Base-by-base conservation (phyloP, 2,329 filamentous ascomycete species). In the Cadophora luteo-olivacea region DNA sequence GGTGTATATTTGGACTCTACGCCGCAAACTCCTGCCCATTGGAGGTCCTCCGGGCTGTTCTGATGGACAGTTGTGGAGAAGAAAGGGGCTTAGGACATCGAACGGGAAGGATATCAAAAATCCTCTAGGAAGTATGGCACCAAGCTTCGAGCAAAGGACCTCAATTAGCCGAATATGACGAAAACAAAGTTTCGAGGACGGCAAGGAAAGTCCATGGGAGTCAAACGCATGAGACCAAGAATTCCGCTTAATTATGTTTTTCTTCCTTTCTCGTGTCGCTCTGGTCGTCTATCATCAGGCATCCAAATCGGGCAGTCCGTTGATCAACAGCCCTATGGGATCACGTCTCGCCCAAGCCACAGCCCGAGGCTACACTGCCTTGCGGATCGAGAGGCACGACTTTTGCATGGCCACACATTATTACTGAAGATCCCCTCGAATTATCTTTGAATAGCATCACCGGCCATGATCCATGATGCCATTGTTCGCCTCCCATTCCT, bases 311-410 rank as follows among this genome's bases (percentile, higher is more conserved):
- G 36, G 57, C 22, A 45, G n/a, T 41, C 22, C n/a, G 12, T 60
- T 41, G 57, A 60, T 60, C 57, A 60, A 60, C 57, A 41, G 33
- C 36, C 22, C 57, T 57, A 58, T 38, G 55, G 55, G 55, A 58
- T 58, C 55, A 58, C 33, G 32, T 24, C n/a, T 60, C 57, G 36
- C 57, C 57, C 41, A 60, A 41, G 57, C 57, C 57, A 60, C 55
- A 58, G 55, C 41, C n/a, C n/a, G 33, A 33, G 32, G 33, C 55
- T 38, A 58, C 55, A 60, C 57, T 41, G 57, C 57, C 57, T 41
- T 60, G 36, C 11, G 52, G 52, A 55, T 55, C 25, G 29, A 55
- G 52, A 55, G 57, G 57, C 57, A 60, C 57, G 36, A 60, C 57
- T 41, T 41, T 12, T 16, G 57, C 36, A 45, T 60, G 57, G 57